A percentile compares a stretch with the other conserved stretches of the same genome.
These are phyloP conservation scores for Albizia julibrissin DNA, from an alignment of 306 rosid genomes.

Conservation along the genomic window DNA sequence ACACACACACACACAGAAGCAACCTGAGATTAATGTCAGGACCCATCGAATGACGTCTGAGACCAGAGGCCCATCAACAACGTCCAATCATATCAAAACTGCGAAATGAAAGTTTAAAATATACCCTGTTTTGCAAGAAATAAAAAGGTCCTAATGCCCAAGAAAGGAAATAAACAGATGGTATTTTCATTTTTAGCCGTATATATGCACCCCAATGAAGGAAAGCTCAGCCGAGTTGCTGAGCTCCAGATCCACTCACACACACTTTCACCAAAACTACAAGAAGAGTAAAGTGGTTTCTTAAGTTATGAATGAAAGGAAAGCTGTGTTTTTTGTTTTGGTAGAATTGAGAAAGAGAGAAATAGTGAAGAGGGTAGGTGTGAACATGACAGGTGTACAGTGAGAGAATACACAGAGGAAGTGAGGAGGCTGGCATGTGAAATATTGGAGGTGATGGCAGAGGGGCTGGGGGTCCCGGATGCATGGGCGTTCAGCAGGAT, in stretches of 20 bases:
- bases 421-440: slow-evolving; percentile 64
- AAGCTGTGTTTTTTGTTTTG: background rate
- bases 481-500: slow-evolving; percentile 53
- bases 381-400: slow-evolving; percentile 49
- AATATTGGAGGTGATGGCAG: slow-evolving; percentile 73
- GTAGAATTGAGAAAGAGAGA: background rate
- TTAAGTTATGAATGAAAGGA: background rate
- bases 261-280: background rate
- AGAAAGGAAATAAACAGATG: background rate
- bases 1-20: background rate
- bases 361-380: background rate
- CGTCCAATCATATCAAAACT: slow-evolving; percentile 46
- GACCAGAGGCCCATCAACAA: slow-evolving; percentile 33
- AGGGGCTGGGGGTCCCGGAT: slow-evolving; percentile 64
- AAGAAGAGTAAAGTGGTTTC: background rate
- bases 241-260: background rate
- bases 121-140: background rate
- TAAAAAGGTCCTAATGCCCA: background rate
- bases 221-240: background rate
- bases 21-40: slow-evolving; percentile 12
- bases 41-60: slow-evolving; percentile 28
- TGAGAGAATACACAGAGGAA: slow-evolving; percentile 51
- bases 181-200: background rate
- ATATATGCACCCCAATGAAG: slow-evolving; percentile 1
- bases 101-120: background rate